These are phyloP conservation scores for Talaromyces stipitatus DNA, from an alignment of 495 filamentous ascomycete species.

Conservation along the genomic window DNA sequence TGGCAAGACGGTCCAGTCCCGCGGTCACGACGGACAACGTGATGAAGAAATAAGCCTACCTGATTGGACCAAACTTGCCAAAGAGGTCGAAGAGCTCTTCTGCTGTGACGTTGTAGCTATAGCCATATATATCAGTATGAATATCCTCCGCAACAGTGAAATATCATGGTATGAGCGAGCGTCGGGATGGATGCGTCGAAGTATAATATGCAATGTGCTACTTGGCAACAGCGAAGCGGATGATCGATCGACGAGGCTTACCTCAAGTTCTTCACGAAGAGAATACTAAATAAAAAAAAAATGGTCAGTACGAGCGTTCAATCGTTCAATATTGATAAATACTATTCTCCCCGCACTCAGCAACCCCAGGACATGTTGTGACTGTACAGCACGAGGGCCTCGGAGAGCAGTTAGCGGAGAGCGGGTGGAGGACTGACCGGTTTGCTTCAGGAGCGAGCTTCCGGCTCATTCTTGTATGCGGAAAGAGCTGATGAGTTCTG, in stretches of 20 bases:
- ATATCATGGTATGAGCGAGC: not conserved
- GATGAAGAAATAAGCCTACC: slow-evolving; percentile 51
- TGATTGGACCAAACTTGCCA: slow-evolving; percentile 87
- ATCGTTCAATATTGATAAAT: not conserved
- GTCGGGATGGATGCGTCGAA: not conserved
- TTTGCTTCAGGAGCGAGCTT: slow-evolving; percentile 97
- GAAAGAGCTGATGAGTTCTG: slow-evolving; percentile 6
- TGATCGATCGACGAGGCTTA: slow-evolving; percentile 36
- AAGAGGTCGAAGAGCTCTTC: slow-evolving; percentile 94
- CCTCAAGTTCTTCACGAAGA: slow-evolving; percentile 98
- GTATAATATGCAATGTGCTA: not conserved
- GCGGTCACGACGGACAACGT: not conserved
- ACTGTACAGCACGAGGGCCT: not conserved
- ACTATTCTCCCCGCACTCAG: not conserved
- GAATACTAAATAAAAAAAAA: slow-evolving; percentile 53
- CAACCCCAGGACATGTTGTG: not conserved
- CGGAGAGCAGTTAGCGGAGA: slow-evolving; percentile 7
- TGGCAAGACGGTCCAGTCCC: not conserved
- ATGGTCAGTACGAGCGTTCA: not conserved
- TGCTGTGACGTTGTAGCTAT: slow-evolving; percentile 88
- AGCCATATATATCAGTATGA: not conserved
- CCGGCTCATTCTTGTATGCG: slow-evolving; percentile 41
- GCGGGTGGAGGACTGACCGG: slow-evolving; percentile 49
- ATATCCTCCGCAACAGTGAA: not conserved
- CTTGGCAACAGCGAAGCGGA: not conserved